These are phyloP conservation scores for Adenanthera pavonina DNA, from an alignment of 306 rosid species.

Conservation along the genomic window DNA sequence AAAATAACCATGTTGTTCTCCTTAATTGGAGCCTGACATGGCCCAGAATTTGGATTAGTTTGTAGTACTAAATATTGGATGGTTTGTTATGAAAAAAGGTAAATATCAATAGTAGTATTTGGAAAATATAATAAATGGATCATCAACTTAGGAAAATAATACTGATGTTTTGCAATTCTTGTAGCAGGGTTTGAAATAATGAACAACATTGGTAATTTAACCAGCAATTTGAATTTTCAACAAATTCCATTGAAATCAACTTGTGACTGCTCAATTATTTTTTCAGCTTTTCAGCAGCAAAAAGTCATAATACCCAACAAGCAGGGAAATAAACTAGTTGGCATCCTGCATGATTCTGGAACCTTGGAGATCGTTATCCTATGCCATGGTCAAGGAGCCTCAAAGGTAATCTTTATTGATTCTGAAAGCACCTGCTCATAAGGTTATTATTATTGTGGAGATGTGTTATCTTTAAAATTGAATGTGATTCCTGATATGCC, in stretches of 20 bases:
- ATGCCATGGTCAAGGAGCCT: conserved; percentile 71
- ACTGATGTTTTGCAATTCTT: neutral
- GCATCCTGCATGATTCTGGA: conserved; percentile 75
- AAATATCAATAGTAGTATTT: conserved; percentile 4
- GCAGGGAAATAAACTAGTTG: conserved; percentile 67
- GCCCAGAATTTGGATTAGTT: too few relatives aligned
- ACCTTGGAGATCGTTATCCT: conserved; percentile 64
- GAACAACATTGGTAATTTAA: neutral
- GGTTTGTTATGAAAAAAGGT: neutral
- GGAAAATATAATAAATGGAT: neutral
- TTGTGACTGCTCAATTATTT: conserved; percentile 24
- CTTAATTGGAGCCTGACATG: too few relatives aligned
- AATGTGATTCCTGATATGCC: neutral
- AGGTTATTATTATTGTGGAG: neutral
- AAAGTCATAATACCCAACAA: conserved; percentile 65
- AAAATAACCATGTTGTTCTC: too few relatives aligned
- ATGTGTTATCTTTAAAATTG: neutral
- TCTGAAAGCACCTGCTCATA: neutral
- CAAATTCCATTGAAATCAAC: conserved; percentile 9
- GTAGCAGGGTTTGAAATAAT: conserved; percentile 7
- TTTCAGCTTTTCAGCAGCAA: conserved; percentile 51
- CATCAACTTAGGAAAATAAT: neutral
- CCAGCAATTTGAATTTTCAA: conserved; percentile 2
- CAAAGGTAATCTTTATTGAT: conserved; percentile 57
- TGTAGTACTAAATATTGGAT: too few relatives aligned